A percentile compares a stretch with the other conserved stretches of the same genome.
phyloP scores from a whole-genome alignment of 2,329 filamentous ascomycete species.

The Aspergillus sp. region DNA sequence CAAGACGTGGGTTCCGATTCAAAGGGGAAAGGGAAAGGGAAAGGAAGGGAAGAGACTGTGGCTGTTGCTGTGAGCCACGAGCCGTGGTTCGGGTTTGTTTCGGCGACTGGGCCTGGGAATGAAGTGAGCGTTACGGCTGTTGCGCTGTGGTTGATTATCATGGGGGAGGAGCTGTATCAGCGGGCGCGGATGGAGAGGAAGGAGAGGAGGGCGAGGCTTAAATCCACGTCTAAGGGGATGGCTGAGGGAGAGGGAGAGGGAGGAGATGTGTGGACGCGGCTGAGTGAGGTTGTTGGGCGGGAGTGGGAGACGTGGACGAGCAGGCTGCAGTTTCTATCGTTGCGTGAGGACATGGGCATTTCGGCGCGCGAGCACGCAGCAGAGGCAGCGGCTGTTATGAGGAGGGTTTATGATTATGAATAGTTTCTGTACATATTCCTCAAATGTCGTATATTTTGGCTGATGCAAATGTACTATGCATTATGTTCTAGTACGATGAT shows the following conservation, averaged over 20 bases:
- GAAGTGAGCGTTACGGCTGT: constrained; percentile 3
- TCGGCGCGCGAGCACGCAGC: constrained; percentile 19
- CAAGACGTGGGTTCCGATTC: too few relatives aligned
- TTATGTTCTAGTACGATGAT: too few relatives aligned
- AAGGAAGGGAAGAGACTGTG: background rate
- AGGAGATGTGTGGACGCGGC: background rate
- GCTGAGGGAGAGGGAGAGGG: background rate
- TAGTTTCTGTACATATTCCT: too few relatives aligned
- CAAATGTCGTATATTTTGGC: background rate
- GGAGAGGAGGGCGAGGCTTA: background rate
- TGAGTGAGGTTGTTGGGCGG: constrained; percentile 3
- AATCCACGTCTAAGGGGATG: background rate
- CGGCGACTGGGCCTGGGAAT: background rate
- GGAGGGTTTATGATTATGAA: constrained; percentile 11
- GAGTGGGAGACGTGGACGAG: constrained; percentile 19
- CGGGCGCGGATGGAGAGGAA: background rate
- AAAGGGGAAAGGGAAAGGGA: background rate
- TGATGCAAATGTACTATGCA: too few relatives aligned
- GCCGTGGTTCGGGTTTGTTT: background rate
- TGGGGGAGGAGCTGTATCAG: constrained; percentile 23
- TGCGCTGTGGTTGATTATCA: constrained; percentile 19
- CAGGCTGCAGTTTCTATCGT: constrained; percentile 18
- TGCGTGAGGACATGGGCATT: constrained; percentile 18
- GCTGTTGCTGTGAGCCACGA: background rate
- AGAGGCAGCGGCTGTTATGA: constrained; percentile 23